Base-by-base conservation (phyloP, 202 grass and related monocot genomes). In the Alloteropsis angusta region DNA sequence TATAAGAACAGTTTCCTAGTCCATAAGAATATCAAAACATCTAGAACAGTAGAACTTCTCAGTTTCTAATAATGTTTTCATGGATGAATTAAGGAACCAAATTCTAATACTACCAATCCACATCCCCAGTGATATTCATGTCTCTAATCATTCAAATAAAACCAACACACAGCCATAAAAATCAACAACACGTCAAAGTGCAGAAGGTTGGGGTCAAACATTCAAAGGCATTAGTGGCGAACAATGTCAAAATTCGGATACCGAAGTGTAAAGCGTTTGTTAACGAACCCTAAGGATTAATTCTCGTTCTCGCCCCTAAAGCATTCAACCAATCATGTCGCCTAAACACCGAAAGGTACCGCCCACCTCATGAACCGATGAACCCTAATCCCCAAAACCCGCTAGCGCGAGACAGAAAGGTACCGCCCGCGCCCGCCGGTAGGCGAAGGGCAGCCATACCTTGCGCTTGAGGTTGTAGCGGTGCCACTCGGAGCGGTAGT, bases 391-490 rank as follows among this genome's bases (percentile, higher is more conserved):
- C 57, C 28, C 12, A 39, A 7, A 34, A 0, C 2, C 25, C 57
- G 22, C 32, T 12, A 16, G n/a, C 26, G 43, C 37, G 42, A 49
- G 42, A 49, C 32, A 56, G 28, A 30, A 30, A 30, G 28, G 28
- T 30, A 30, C 28, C 28, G 28, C 28, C 28, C 28, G 28, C 28
- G 28, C 28, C 28, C 28, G 28, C 28, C 28, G 28, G 28, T 1
- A 30, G 46, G 17, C 0, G 30, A 21, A 17, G 22, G 17, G 2
- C 0, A 43, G 14, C 2, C 9, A 71, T 83, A 97, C 94, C 94
- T 97, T 97, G 84, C 94, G 85, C 87, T 94, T 97, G 80, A 97
- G 94, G 82, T 97, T 97, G 83, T 97, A 94, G 70, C 89, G 87
- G 88, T 94, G 91, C 91, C 94, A 97, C 65, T 94, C 91, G 34